A percentile compares a stretch with the other conserved stretches of the same genome.
Evolutionary conservation across 345 rosid genomes (phyloP).

Genomic region (Gossypioides kirkii): DNA sequence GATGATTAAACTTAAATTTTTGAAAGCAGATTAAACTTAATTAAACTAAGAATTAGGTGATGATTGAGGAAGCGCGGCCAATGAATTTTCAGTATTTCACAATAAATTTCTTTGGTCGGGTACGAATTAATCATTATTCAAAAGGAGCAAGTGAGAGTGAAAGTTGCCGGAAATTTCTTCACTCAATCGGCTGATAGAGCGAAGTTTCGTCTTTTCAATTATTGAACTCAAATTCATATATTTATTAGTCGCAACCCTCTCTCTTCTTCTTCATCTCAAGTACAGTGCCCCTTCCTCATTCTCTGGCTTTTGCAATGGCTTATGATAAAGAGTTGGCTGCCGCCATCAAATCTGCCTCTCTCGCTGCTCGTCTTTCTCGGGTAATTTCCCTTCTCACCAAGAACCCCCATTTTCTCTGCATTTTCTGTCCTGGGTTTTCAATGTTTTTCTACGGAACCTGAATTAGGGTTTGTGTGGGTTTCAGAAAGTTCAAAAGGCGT

Average conservation of each 20-base stretch:
- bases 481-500: constrained; percentile 82
- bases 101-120: neutral
- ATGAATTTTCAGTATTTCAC: neutral
- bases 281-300: neutral
- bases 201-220: no score
- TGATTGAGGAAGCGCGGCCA: neutral
- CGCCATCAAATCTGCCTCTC: constrained; percentile 84
- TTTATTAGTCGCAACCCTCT: neutral
- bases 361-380: constrained; percentile 92
- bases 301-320: constrained; percentile 36
- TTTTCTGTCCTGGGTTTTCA: neutral
- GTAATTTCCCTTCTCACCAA: constrained; percentile 20
- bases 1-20: no score
- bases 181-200: neutral
- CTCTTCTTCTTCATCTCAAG: constrained; percentile 8
- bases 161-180: neutral
- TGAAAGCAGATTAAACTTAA: neutral
- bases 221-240: no score
- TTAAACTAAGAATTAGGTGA: neutral
- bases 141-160: neutral
- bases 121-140: neutral
- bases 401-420: neutral
- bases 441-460: neutral
- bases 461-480: constrained; percentile 3
- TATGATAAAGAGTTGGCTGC: constrained; percentile 81